Evolutionary conservation across 768 basidiomycete genomes (phyloP), one percentile per base, ranked within the genome.

Genomic region (Pulveroboletus sp.): DNA sequence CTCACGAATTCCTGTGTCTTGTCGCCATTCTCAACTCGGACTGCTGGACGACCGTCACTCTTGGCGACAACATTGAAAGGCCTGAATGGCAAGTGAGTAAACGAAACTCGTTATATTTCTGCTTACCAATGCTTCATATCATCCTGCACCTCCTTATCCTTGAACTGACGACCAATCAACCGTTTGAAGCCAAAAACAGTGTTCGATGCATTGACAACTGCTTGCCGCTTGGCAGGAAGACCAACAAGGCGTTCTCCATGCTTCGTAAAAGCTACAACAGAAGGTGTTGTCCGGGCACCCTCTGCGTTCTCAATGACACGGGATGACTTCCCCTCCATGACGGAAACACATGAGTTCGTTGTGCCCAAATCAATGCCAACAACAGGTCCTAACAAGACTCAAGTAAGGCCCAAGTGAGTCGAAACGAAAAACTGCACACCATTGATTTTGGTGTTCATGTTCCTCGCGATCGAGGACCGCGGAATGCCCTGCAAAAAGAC

Each of bases 251-350:
- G 92, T 69, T 99, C 97, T 48, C 92, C 93, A 61, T 97, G 94
- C 70, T 97, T 97, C 47, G 97, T 93, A 79, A 99, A 99, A 33
- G 95, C 95, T 57, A 98, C 92, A 47, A 97, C 93, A 33, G 97
- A 99, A 3, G 97, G 97, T 14, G 97, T 99, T 54, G 97, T 98
- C 58, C 97, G 85, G 49, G 89, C 90, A 76, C 97, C 95, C 75
- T 98, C 95, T 6, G 94, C 76, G 75, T 98, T 98, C 74, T 97
- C 97, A 58, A 99, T 87, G 55, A 98, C 95, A 57, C 90, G 87
- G 42, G 94, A 82, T 31, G 85, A 87, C 75, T 95, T 85, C 58
- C 92, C 94, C 75, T 97, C 94, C 91, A 95, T 97, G 53, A 97
- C 80, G 41, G 88, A 84, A 49, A 94, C 91, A 69, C 90, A 93